These are phyloP conservation scores for Pyrenophora teres DNA, from an alignment of 2,329 filamentous ascomycete species.

Conservation along the genomic window DNA sequence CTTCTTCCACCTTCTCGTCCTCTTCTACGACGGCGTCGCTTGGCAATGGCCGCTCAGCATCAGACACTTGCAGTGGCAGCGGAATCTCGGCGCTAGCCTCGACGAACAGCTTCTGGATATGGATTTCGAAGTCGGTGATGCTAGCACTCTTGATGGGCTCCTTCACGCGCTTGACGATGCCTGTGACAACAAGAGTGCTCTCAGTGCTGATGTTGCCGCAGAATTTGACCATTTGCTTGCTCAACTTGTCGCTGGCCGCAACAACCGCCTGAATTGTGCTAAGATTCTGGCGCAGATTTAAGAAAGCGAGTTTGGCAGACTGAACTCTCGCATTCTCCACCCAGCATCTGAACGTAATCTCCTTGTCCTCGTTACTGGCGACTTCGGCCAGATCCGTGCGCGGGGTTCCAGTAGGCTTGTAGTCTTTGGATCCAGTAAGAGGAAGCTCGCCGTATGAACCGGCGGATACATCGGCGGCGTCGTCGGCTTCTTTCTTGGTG, in stretches of 20 bases:
- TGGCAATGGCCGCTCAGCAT: slow-evolving; percentile 57
- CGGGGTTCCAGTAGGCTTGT: slow-evolving; percentile 58
- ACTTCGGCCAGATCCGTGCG: slow-evolving; percentile 61
- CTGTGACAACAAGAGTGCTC: slow-evolving; percentile 82
- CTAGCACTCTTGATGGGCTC: slow-evolving; percentile 88
- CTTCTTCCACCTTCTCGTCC: slow-evolving; percentile 57
- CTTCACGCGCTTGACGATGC: slow-evolving; percentile 76
- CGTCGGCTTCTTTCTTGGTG: slow-evolving; percentile 64
- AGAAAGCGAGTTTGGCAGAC: slow-evolving; percentile 87
- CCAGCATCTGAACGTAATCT: slow-evolving; percentile 75
- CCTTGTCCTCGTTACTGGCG: slow-evolving; percentile 45
- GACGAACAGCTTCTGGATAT: slow-evolving; percentile 83
- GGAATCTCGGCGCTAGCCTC: slow-evolving; percentile 67
- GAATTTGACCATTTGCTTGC: slow-evolving; percentile 95
- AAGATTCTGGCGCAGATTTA: slow-evolving; percentile 77
- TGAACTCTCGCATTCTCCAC: slow-evolving; percentile 88
- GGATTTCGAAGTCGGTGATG: slow-evolving; percentile 80
- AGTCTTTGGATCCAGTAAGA: slow-evolving; percentile 59
- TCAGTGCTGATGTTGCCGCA: slow-evolving; percentile 74
- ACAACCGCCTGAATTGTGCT: slow-evolving; percentile 84
- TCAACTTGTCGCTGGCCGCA: slow-evolving; percentile 64
- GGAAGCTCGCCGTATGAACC: slow-evolving; percentile 79
- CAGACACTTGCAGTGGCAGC: slow-evolving; percentile 64
- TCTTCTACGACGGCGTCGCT: slow-evolving; percentile 54
- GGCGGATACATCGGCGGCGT: slow-evolving; percentile 68